These are phyloP conservation scores for Neurospora pannonica DNA, from an alignment of 495 filamentous ascomycete genomes.

Conservation along the genomic window DNA sequence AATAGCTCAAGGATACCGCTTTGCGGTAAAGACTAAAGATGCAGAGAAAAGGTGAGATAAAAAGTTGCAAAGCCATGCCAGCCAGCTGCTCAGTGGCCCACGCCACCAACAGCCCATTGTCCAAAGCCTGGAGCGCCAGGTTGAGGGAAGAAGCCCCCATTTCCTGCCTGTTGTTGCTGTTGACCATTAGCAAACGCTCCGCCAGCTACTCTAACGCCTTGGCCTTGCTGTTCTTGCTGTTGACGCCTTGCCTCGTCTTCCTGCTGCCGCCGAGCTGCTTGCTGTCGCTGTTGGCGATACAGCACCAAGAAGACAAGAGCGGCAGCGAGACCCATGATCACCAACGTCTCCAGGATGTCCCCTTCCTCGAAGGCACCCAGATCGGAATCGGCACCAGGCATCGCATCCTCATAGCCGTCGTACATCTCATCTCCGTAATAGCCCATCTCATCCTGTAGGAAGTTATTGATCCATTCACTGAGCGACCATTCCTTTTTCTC, in stretches of 20 bases:
- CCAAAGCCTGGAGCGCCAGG: slow-evolving; percentile 62
- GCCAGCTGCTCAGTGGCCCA: slow-evolving; percentile 52
- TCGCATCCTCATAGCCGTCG: slow-evolving; percentile 45
- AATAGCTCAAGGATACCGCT: not conserved
- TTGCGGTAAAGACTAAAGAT: not conserved
- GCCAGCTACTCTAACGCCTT: slow-evolving; percentile 31
- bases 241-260: slow-evolving; percentile 27
- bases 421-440: slow-evolving; percentile 51
- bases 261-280: slow-evolving; percentile 32
- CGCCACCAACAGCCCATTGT: slow-evolving; percentile 66
- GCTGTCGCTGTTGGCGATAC: slow-evolving; percentile 70
- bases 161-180: slow-evolving; percentile 24
- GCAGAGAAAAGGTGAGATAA: not conserved
- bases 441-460: slow-evolving; percentile 65
- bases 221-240: slow-evolving; percentile 15
- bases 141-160: slow-evolving; percentile 62
- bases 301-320: slow-evolving; percentile 70
- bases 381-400: slow-evolving; percentile 35
- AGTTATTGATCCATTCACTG: slow-evolving; percentile 73
- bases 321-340: slow-evolving; percentile 70
- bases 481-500: slow-evolving; percentile 64
- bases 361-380: slow-evolving; percentile 34
- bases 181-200: not conserved
- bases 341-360: slow-evolving; percentile 69
- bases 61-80: not conserved